These are phyloP conservation scores for Kwoniella mangroviensis DNA, from an alignment of 768 basidiomycete genomes.

Conservation along the genomic window DNA sequence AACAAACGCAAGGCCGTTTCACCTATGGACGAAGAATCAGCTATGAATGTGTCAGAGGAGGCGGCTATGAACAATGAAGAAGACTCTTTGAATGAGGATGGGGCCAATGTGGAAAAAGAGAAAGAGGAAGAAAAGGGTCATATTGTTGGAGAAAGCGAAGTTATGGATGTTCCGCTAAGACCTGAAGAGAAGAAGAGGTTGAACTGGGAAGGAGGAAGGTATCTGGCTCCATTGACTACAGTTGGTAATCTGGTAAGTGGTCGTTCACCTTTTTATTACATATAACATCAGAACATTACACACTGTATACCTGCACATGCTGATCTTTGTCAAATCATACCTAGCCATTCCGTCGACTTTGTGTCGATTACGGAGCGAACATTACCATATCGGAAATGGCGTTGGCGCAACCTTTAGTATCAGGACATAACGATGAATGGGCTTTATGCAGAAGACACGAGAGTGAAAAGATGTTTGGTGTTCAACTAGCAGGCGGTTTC, in stretches of 20 bases:
- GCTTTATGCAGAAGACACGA: conserved; percentile 87
- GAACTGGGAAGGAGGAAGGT: conserved; percentile 84
- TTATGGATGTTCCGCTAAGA: conserved; percentile 68
- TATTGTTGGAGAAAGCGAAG: conserved; percentile 36
- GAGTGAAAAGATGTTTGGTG: conserved; percentile 82
- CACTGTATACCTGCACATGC: not conserved
- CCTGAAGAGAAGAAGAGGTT: conserved; percentile 84
- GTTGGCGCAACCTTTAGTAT: conserved; percentile 84
- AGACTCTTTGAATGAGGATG: conserved; percentile 12
- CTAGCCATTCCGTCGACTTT: conserved; percentile 90
- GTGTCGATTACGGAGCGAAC: conserved; percentile 82
- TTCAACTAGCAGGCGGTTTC: conserved; percentile 90
- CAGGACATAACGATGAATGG: conserved; percentile 92
- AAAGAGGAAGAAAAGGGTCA: conserved; percentile 35
- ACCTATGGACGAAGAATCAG: conserved; percentile 40
- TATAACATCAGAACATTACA: too few relatives aligned
- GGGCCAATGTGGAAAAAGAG: conserved; percentile 13
- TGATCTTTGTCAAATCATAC: not conserved
- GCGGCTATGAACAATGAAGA: conserved; percentile 14
- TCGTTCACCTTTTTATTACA: not conserved
- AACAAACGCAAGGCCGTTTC: conserved; percentile 16
- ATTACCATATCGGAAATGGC: conserved; percentile 99
- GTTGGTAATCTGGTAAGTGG: conserved; percentile 84
- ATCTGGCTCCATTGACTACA: conserved; percentile 84
- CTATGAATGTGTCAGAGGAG: conserved; percentile 26